Conservation (phyloP, 495 filamentous ascomycete genomes). For the Polyplosphaeria fusca region DNA sequence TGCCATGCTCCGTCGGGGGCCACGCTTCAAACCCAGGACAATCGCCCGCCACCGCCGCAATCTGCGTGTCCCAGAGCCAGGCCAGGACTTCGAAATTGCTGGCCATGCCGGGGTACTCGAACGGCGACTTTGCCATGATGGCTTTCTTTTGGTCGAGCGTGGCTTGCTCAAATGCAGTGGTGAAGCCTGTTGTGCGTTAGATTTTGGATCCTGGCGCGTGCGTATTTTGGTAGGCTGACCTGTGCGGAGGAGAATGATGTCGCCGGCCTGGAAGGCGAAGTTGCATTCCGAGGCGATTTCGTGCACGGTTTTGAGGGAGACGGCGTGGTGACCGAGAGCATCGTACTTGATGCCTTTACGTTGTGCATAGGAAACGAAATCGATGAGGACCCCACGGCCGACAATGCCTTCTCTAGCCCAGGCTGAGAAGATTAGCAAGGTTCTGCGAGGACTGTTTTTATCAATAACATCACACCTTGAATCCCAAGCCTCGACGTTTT, state of each 20-base stretch:
- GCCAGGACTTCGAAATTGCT: conserved; percentile 16
- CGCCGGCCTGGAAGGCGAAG: conserved; percentile 25
- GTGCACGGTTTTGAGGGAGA: conserved; percentile 11
- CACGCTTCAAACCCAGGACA: conserved; percentile 26
- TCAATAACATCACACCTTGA: conserved; percentile 11
- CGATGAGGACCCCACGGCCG: conserved; percentile 29
- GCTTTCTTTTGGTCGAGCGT: conserved; percentile 13
- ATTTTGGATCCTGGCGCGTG: not conserved
- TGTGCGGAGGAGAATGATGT: conserved; percentile 26
- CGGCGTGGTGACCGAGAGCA: conserved; percentile 14
- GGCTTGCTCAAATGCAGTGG: conserved; percentile 16
- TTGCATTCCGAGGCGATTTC: conserved; percentile 21
- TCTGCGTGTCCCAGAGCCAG: conserved; percentile 28
- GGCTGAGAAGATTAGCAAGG: conserved; percentile 8
- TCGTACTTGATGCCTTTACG: conserved; percentile 22
- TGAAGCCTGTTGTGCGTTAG: conserved; percentile 19
- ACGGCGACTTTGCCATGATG: conserved; percentile 20
- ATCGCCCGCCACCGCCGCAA: conserved; percentile 31
- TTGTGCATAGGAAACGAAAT: conserved; percentile 24
- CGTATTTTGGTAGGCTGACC: not conserved
- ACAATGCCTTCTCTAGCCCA: conserved; percentile 30
- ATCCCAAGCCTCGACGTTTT: conserved; percentile 17
- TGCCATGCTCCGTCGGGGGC: conserved; percentile 14
- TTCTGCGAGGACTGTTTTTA: too few species aligned
- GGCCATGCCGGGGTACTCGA: conserved; percentile 27